These are phyloP conservation scores for Phytopythium mirpurense DNA, from an alignment of 352 stramenopile genomes.

Conservation along the genomic window DNA sequence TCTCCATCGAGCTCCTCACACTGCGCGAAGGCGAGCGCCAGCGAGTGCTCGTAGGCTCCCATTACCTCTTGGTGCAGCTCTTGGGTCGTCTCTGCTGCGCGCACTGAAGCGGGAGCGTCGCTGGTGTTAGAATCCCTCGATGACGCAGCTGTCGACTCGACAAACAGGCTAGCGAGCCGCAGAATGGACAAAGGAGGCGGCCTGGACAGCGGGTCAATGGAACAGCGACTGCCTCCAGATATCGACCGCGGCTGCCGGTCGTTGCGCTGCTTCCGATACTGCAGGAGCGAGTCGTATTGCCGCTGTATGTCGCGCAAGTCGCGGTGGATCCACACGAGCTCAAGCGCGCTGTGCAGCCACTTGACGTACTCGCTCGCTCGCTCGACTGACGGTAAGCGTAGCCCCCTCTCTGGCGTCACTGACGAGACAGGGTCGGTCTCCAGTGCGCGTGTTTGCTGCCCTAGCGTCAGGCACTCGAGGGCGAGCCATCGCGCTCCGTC, in stretches of 20 bases:
- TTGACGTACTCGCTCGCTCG: not conserved
- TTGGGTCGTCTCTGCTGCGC: not conserved
- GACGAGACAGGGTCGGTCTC: not conserved
- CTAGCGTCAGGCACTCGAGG: not conserved
- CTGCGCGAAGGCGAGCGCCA: not conserved
- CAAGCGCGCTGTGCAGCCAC: constrained; percentile 34
- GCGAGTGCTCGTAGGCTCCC: not conserved
- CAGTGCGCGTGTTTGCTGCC: not conserved
- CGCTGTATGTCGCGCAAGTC: constrained; percentile 34
- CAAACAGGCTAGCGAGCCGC: constrained; percentile 2
- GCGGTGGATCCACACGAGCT: constrained; percentile 36
- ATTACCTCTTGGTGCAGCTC: not conserved
- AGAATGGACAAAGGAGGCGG: not conserved
- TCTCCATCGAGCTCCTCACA: not conserved
- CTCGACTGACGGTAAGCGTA: not conserved
- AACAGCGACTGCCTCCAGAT: not conserved
- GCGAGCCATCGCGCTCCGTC: not conserved
- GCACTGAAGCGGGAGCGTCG: not conserved
- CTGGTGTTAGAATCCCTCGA: not conserved
- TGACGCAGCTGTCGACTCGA: not conserved
- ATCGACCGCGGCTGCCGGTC: constrained; percentile 8
- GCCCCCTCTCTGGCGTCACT: too few relatives aligned
- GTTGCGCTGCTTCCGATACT: constrained; percentile 23
- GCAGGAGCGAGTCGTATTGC: constrained; percentile 42
- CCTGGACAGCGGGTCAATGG: too few relatives aligned